Evolutionary conservation across 441 rosid genomes (phyloP).

Genomic region (Adansonia grandidieri): DNA sequence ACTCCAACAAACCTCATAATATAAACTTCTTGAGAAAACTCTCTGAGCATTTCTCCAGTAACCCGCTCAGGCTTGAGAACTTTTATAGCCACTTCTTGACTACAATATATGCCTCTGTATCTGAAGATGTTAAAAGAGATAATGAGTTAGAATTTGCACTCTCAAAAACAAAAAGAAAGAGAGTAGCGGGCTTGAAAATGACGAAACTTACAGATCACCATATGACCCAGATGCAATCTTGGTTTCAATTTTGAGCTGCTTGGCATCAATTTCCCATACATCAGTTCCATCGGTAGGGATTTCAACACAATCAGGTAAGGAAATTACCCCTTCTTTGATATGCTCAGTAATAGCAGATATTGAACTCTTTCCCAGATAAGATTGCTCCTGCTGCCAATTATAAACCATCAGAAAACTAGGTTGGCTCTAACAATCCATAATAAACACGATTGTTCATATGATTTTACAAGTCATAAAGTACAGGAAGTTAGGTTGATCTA

Average conservation of each 20-base stretch:
- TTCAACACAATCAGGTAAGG: slow-evolving; percentile 63
- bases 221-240: slow-evolving; percentile 88
- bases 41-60: slow-evolving; percentile 72
- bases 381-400: slow-evolving; percentile 60
- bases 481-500: background rate
- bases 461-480: background rate
- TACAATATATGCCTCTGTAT: slow-evolving; percentile 79
- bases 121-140: slow-evolving; percentile 44
- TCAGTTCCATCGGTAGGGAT: slow-evolving; percentile 93
- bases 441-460: background rate
- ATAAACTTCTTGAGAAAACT: slow-evolving; percentile 92
- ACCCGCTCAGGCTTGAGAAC: slow-evolving; percentile 83
- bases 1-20: slow-evolving; percentile 77
- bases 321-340: slow-evolving; percentile 46
- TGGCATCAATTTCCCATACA: slow-evolving; percentile 92
- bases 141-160: slow-evolving; percentile 26
- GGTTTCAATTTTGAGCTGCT: slow-evolving; percentile 67
- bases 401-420: slow-evolving; percentile 26
- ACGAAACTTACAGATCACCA: slow-evolving; percentile 79
- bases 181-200: slow-evolving; percentile 17
- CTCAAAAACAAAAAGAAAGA: background rate
- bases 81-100: slow-evolving; percentile 97
- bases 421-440: background rate
- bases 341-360: slow-evolving; percentile 45
- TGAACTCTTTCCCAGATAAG: slow-evolving; percentile 47